Evolutionary conservation across 208 protist species (phyloP), one percentile per base, ranked within the genome.

Genomic region (Leishmania gerbilli): DNA sequence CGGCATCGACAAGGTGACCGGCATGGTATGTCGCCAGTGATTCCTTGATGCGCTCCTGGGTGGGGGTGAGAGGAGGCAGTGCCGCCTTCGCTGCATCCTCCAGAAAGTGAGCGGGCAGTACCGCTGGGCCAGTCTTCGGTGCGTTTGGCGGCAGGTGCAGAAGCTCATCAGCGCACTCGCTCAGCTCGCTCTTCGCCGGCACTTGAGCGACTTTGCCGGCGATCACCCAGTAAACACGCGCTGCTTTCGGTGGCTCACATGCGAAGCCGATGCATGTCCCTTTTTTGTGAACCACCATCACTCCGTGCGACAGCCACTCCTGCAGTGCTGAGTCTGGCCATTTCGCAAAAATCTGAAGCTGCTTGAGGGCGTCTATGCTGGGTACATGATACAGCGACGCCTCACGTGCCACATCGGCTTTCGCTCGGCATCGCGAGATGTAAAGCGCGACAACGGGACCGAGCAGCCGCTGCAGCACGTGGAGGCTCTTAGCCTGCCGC

Each of bases 191-290:
- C 69, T 93, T 95, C 49, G 81, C 88, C 1, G 87, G 91, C 3
- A 97, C 82, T 78, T 97, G 88, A 9, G 83, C 79, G 53, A 95
- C 51, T 71, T 84, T 89, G 8, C 94, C 94, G 21, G 88, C 86
- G 0, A 94, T 37, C 11, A 97, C 79, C 87, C 90, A 95, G 77
- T 88, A 94, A 17, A 95, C 79, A 13, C 80, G 80, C 4, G 88
- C 84, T 7, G 81, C 21, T 37, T 34, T 15, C 17, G 76, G 72
- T 7, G 91, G 92, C 83, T 95, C 92, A 6, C 84, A 64, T 34
- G 75, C 78, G 45, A 93, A 89, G 15, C 87, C 88, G 27, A 95
- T 74, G 31, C 76, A 79, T 19, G 88, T 88, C 15, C 87, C 91
- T 40, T 78, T 71, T 19, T 53, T 56, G 53, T 88, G 76, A 71